phyloP scores from a whole-genome alignment of 2,329 filamentous ascomycete genomes.

The Chrysosporium queenslandicum region DNA sequence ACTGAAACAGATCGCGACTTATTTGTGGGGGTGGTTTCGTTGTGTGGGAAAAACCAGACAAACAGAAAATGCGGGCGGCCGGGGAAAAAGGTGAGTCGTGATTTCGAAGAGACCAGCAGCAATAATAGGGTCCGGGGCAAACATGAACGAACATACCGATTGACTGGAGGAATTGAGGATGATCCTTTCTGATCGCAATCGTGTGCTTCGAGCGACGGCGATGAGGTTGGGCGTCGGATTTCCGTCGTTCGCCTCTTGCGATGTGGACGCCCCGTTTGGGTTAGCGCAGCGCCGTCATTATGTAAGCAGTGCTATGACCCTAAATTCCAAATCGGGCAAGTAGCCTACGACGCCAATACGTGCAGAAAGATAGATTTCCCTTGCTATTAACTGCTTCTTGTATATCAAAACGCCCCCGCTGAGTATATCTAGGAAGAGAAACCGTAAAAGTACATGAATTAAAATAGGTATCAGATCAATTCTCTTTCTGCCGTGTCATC shows the following conservation, averaged over 20 bases:
- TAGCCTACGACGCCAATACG: too few species aligned
- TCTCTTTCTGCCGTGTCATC: background rate
- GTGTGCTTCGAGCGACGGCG: conserved; percentile 1
- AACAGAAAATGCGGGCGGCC: background rate
- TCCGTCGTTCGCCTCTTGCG: conserved; percentile 9
- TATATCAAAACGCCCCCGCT: background rate
- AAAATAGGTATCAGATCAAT: background rate
- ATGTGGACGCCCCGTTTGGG: conserved; percentile 6
- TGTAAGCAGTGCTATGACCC: background rate
- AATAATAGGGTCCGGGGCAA: background rate
- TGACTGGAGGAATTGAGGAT: conserved; percentile 1
- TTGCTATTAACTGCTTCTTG: too few species aligned
- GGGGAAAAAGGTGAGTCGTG: background rate
- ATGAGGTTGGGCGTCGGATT: conserved; percentile 8
- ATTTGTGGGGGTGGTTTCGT: conserved; percentile 9
- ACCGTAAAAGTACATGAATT: background rate
- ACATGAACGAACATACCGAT: background rate
- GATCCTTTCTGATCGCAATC: background rate
- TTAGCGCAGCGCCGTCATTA: background rate
- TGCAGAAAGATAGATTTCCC: too few species aligned
- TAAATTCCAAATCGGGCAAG: conserved; percentile 2
- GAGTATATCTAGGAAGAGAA: background rate
- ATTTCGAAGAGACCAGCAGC: background rate
- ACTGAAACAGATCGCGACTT: conserved; percentile 8
- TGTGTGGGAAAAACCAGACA: conserved; percentile 2